Evolutionary conservation across 2,329 filamentous ascomycete species (phyloP), one percentile per base, ranked within the genome.

Genomic region (Cytospora schulzeri): DNA sequence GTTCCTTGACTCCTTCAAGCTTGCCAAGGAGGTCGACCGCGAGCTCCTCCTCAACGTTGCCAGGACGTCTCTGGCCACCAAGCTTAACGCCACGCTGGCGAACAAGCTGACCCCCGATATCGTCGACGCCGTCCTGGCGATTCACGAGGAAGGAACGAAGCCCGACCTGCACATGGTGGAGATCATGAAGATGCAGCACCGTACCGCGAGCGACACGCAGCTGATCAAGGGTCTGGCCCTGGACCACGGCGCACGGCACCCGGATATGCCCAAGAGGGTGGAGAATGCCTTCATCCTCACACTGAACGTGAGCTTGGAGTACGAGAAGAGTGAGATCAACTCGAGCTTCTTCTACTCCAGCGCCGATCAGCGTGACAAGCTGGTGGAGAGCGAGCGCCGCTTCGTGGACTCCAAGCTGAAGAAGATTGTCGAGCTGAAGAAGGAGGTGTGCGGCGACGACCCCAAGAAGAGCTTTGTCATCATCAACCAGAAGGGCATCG

Each of bases 151-250:
- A 22, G 92, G 92, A 29, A 88, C 87, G 68, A 98, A 98, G 82
- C 96, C 96, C 63, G 95, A 99, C 79, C 80, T 99, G 74, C 94
- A 98, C 83, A 99, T 99, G 95, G 86, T 99, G 70, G 95, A 99
- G 80, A 98, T 99, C 73, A 99, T 99, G 95, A 98, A 96, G 77
- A 98, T 99, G 94, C 95, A 99, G 81, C 95, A 99, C 82, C 91
- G 94, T 71, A 93, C 92, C 60, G 93, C 94, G 65, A 92, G 95
- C 35, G 95, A 99, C 78, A 99, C 95, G 64, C 93, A 97, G 78
- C 87, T 99, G 66, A 97, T 99, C 77, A 88, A 91, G 69, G 95
- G 95, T 66, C 84, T 99, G 65, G 95, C 92, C 12, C 82, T 99
- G 67, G 95, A 99, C 74, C 95, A 99, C 77, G 95, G 95, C 70